A percentile compares a stretch with the other conserved stretches of the same genome.
Evolutionary conservation across 2,329 filamentous ascomycete genomes (phyloP).

Genomic region (Cryoendolithus antarcticus): DNA sequence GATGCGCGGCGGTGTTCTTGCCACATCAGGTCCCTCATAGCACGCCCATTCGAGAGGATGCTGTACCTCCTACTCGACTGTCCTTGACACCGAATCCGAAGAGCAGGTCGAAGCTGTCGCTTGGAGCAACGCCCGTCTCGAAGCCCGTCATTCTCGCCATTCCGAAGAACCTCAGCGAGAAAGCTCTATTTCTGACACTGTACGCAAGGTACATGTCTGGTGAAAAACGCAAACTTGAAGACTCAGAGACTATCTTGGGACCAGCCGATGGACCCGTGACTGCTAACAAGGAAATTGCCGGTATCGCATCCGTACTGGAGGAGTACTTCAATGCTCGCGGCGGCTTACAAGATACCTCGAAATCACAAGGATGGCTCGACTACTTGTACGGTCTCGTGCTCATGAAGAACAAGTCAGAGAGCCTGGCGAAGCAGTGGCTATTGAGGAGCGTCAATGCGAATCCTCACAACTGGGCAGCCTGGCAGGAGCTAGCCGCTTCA

Average conservation of each 20-base stretch:
- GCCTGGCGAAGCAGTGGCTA: conserved; percentile 74
- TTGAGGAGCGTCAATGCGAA: conserved; percentile 77
- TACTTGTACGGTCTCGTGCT: conserved; percentile 86
- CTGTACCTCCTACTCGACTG: conserved; percentile 34
- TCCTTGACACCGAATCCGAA: conserved; percentile 47
- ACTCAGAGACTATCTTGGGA: conserved; percentile 93
- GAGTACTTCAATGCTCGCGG: conserved; percentile 62
- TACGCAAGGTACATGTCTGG: conserved; percentile 90
- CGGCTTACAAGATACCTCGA: conserved; percentile 18
- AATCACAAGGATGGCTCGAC: conserved; percentile 77
- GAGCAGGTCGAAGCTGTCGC: conserved; percentile 3
- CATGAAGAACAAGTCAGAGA: conserved; percentile 80
- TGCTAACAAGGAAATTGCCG: conserved; percentile 70
- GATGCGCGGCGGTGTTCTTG: conserved; percentile 72
- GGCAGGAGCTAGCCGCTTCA: conserved; percentile 79
- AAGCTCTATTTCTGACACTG: conserved; percentile 78
- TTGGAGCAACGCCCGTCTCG: neutral
- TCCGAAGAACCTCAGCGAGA: conserved; percentile 56
- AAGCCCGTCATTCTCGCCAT: conserved; percentile 3
- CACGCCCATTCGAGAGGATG: conserved; percentile 18
- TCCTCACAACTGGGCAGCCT: conserved; percentile 94
- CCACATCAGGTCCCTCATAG: conserved; percentile 49
- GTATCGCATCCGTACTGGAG: conserved; percentile 63
- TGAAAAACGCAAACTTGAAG: conserved; percentile 92
- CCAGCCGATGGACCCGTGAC: conserved; percentile 79